Evolutionary conservation across 2,329 filamentous ascomycete genomes (phyloP).

Genomic region (Calonectria hawksworthii): DNA sequence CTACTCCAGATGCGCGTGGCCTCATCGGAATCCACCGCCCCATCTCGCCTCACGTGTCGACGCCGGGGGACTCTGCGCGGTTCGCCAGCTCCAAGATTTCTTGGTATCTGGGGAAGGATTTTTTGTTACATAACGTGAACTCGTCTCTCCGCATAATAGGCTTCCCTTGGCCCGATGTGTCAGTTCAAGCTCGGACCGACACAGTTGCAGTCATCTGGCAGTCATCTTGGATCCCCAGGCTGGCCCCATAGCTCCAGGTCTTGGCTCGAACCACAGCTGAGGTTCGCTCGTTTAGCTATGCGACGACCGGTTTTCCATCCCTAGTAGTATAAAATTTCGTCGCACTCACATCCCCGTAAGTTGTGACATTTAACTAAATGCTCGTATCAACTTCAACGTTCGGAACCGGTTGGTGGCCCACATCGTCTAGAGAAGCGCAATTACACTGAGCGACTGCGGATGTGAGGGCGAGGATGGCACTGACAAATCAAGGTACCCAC

Average conservation of each 20-base stretch:
- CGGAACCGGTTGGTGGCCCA: no score
- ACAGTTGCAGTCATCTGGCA: slow-evolving; percentile 7
- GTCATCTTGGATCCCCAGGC: slow-evolving; percentile 15
- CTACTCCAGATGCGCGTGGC: slow-evolving; percentile 28
- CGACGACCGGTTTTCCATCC: neutral
- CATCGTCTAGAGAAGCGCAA: slow-evolving; percentile 45
- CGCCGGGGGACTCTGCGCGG: slow-evolving; percentile 25
- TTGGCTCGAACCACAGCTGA: slow-evolving; percentile 2
- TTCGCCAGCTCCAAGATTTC: slow-evolving; percentile 18
- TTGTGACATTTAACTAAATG: no score
- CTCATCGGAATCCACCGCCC: slow-evolving; percentile 32
- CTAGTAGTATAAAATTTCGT: neutral
- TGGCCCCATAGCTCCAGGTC: neutral
- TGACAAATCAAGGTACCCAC: slow-evolving; percentile 3
- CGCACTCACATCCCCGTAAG: neutral
- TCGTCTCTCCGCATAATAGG: slow-evolving; percentile 32
- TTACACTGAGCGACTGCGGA: neutral
- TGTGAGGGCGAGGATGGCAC: slow-evolving; percentile 4
- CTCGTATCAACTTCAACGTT: no score
- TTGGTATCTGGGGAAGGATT: slow-evolving; percentile 34
- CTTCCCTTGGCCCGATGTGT: slow-evolving; percentile 32
- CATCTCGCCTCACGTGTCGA: slow-evolving; percentile 22
- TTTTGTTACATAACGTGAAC: slow-evolving; percentile 36
- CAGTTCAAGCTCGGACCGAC: slow-evolving; percentile 26
- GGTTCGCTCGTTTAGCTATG: neutral